A percentile compares a stretch with the other conserved stretches of the same genome.
These are phyloP conservation scores for Pachysandra terminalis DNA, from an alignment of 164 flowering plant genomes.

Conservation along the genomic window DNA sequence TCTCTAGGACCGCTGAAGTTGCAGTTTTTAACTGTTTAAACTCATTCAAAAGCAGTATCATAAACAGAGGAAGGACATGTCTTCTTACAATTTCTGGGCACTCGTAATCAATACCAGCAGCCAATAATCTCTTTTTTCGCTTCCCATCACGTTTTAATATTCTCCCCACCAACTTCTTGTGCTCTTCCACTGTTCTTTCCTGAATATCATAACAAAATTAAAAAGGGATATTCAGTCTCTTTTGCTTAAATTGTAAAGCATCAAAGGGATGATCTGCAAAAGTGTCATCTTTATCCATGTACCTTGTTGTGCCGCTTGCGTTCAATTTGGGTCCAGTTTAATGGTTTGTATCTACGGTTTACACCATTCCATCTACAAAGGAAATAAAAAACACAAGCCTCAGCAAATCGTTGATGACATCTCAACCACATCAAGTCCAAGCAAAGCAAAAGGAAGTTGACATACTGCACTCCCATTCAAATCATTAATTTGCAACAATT, in stretches of 20 bases:
- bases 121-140: slow-evolving; percentile 63
- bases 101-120: slow-evolving; percentile 87
- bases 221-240: neutral
- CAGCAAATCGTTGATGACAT: neutral
- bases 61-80: neutral
- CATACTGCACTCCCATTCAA: neutral
- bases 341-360: slow-evolving; percentile 43
- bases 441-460: neutral
- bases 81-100: slow-evolving; percentile 82
- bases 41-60: neutral
- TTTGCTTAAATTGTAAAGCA: neutral
- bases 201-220: slow-evolving; percentile 17
- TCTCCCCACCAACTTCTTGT: slow-evolving; percentile 54
- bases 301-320: slow-evolving; percentile 77
- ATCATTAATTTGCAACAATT: neutral
- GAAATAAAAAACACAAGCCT: neutral
- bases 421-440: neutral
- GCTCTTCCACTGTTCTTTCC: slow-evolving; percentile 78
- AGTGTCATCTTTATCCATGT: neutral
- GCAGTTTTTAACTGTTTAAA: neutral
- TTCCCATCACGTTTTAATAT: slow-evolving; percentile 55
- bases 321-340: slow-evolving; percentile 55
- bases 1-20: neutral
- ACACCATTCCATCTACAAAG: slow-evolving; percentile 70
- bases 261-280: neutral